phyloP scores from a whole-genome alignment of 192 early-diverging fungal species.

The Neocallimastix lanati region DNA sequence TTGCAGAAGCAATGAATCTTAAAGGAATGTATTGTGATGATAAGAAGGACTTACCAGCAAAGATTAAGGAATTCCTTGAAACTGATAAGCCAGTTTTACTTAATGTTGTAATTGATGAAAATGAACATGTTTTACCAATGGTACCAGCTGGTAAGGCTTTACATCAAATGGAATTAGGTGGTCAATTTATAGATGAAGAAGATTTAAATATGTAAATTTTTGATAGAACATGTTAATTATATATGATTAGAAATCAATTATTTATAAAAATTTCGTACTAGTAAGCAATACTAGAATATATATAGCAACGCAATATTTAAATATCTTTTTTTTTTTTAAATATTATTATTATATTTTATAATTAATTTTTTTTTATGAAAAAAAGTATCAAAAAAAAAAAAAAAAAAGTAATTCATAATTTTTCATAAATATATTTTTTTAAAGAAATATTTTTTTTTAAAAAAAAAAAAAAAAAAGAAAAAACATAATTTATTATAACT shows the following conservation, averaged over 20 bases:
- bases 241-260: too few relatives aligned
- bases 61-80: constrained; percentile 79
- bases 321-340: not conserved
- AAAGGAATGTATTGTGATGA: constrained; percentile 70
- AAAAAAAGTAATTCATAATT: too few relatives aligned
- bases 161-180: constrained; percentile 53
- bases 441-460: too few relatives aligned
- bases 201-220: not conserved
- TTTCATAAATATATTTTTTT: too few relatives aligned
- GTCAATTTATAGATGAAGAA: not conserved
- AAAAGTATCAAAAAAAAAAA: too few relatives aligned
- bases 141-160: constrained; percentile 83
- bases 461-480: too few relatives aligned
- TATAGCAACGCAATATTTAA: not conserved
- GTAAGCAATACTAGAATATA: not conserved
- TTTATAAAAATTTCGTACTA: too few relatives aligned
- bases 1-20: constrained; percentile 84
- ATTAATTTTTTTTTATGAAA: too few relatives aligned
- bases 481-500: too few relatives aligned
- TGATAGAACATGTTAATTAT: too few relatives aligned
- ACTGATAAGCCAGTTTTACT: constrained; percentile 70
- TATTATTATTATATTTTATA: not conserved
- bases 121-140: constrained; percentile 95
- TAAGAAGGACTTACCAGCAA: constrained; percentile 62
- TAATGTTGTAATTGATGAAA: constrained; percentile 75